A percentile compares a stretch with the other conserved stretches of the same genome.
Evolutionary conservation across 495 filamentous ascomycete genomes (phyloP).

Genomic region (Aspergillus affinis): DNA sequence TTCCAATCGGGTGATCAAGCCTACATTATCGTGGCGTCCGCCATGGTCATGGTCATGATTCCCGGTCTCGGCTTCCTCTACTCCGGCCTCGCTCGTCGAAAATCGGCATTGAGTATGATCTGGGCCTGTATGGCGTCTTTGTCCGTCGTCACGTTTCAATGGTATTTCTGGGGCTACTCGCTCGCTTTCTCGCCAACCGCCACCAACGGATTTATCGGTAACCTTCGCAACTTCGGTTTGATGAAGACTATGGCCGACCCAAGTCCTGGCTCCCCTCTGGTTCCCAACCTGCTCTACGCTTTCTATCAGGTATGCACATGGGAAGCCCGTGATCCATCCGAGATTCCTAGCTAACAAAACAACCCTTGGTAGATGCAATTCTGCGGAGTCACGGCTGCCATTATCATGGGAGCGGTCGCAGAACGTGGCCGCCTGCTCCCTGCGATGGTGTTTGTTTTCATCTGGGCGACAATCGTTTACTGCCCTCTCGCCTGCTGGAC

Average conservation of each 20-base stretch:
- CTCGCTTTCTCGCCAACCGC: constrained; percentile 64
- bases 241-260: constrained; percentile 63
- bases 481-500: constrained; percentile 94
- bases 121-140: constrained; percentile 67
- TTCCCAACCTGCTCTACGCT: constrained; percentile 62
- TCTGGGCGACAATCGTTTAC: constrained; percentile 97
- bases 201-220: constrained; percentile 66
- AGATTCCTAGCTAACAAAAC: neutral
- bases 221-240: constrained; percentile 63
- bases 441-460: constrained; percentile 92
- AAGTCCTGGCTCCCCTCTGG: constrained; percentile 61
- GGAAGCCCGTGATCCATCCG: neutral
- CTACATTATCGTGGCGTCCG: constrained; percentile 88
- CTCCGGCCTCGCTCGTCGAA: constrained; percentile 62
- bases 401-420: constrained; percentile 87
- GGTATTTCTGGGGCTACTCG: constrained; percentile 76
- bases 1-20: constrained; percentile 69
- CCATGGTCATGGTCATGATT: constrained; percentile 94
- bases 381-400: constrained; percentile 87
- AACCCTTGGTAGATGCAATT: constrained; percentile 77
- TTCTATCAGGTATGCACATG: constrained; percentile 63
- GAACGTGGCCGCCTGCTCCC: constrained; percentile 93
- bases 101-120: constrained; percentile 68
- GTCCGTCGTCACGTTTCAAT: constrained; percentile 69
- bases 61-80: constrained; percentile 72